Conservation (phyloP, 1,284 basidiomycete genomes). For the Tilletia indica region DNA sequence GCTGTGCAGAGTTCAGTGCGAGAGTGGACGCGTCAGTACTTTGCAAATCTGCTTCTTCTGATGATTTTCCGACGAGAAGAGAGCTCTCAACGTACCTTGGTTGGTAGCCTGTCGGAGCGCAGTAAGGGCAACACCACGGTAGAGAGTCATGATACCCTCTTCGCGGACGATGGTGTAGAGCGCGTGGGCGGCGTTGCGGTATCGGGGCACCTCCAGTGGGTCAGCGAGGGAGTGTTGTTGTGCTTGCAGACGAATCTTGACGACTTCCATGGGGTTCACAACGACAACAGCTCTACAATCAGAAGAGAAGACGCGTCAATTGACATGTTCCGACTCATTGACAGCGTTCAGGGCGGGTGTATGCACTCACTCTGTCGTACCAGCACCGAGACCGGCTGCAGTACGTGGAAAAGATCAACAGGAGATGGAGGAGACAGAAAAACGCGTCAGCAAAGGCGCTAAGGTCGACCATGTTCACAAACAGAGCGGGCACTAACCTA, state of each 20-base stretch:
- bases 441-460: constrained; percentile 9
- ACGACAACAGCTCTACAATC: constrained; percentile 71
- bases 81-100: constrained; percentile 67
- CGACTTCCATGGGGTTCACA: constrained; percentile 98
- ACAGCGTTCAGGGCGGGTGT: neutral
- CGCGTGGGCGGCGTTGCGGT: constrained; percentile 94
- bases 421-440: neutral
- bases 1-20: constrained; percentile 58
- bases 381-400: constrained; percentile 84
- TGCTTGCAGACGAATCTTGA: constrained; percentile 97
- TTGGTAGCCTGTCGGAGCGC: constrained; percentile 96
- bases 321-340: neutral
- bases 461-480: neutral
- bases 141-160: constrained; percentile 78
- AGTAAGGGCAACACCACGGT: constrained; percentile 85
- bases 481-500: constrained; percentile 45
- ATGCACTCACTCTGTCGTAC: constrained; percentile 67
- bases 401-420: neutral
- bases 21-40: constrained; percentile 7
- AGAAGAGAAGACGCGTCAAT: constrained; percentile 16
- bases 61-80: neutral
- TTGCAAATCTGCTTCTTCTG: neutral
- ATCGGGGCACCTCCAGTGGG: constrained; percentile 86
- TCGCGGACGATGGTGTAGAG: constrained; percentile 92
- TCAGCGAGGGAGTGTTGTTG: constrained; percentile 97